phyloP scores from a whole-genome alignment of 2,329 filamentous ascomycete species.

The Aspergillus sclerotialis region DNA sequence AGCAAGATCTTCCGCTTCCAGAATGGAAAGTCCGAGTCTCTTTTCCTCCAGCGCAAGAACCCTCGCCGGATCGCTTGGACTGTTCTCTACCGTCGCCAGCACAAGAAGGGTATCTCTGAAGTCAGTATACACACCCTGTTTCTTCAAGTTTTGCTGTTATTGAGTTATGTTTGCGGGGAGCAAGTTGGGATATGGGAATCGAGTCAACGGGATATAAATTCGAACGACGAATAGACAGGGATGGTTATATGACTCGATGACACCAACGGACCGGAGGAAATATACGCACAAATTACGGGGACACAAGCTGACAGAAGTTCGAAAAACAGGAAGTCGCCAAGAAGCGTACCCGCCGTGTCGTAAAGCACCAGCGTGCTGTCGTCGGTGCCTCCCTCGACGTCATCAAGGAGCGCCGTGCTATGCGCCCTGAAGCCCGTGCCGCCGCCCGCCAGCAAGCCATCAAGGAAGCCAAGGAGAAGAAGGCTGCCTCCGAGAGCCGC shows the following conservation, averaged over 20 bases:
- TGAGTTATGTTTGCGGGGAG: constrained; percentile 7
- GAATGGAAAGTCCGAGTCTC: constrained; percentile 98
- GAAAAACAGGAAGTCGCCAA: constrained; percentile 88
- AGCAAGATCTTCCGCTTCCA: constrained; percentile 99
- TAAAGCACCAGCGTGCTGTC: constrained; percentile 98
- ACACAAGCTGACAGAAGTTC: constrained; percentile 21
- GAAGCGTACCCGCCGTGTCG: constrained; percentile 96
- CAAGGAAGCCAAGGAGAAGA: constrained; percentile 99
- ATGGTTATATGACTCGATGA: too few species aligned
- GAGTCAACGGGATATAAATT: background rate
- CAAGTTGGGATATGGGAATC: background rate
- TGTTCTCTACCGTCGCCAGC: constrained; percentile 93
- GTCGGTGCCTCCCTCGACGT: constrained; percentile 98
- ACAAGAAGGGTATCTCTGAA: constrained; percentile 99
- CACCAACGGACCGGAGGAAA: constrained; percentile 3
- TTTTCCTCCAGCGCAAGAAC: constrained; percentile 99
- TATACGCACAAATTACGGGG: constrained; percentile 1
- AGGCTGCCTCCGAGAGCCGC: constrained; percentile 72
- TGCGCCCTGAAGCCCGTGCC: constrained; percentile 90
- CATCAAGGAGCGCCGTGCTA: constrained; percentile 96
- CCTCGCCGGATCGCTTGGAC: constrained; percentile 99
- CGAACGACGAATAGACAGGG: constrained; percentile 9
- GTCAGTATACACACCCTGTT: constrained; percentile 53
- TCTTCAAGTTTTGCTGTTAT: constrained; percentile 12
- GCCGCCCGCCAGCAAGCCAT: constrained; percentile 86